Evolutionary conservation across 495 filamentous ascomycete species (phyloP), one percentile per base, ranked within the genome.

Genomic region (Penicillium silybi): DNA sequence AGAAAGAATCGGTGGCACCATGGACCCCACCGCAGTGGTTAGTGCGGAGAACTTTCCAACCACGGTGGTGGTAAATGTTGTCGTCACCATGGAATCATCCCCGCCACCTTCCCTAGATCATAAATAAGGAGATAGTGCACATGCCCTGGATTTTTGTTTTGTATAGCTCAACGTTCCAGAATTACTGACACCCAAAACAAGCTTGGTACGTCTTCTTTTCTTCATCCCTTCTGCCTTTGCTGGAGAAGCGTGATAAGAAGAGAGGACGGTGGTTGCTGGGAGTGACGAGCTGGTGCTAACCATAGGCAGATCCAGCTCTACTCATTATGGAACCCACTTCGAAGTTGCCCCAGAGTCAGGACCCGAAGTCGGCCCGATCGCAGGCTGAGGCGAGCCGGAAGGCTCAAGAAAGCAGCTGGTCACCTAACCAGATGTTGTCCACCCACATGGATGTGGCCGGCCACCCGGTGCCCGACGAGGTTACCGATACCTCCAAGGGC

Each of bases 391-490:
- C 29, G 29, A 32, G 29, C 11, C 29, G 13, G 25, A 57, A 56
- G 34, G 20, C 52, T 2, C 18, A 58, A 6, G 44, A 62, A 9
- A 53, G 38, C 7, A 48, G 49, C 25, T 63, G 63, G 65, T 57
- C 49, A 19, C 54, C 66, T 1, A 66, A 67, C 44, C 62, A 71
- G 47, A 32, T 61, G 39, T 46, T 74, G 7, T 59, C 43, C 0
- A 62, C 58, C 50, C 64, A 59, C 9, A 72, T 70, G 58, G 52
- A 75, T 32, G 43, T 57, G 10, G 10, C 62, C 18, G 74, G 72
- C 8, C 67, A 73, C 22, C 65, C 68, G 0, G 65, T 68, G 15
- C 62, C 69, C 18, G 70, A 77, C 20, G 53, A 61, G 6, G 48
- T 42, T 44, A 59, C 48, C 7, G 64, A 70, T 27, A 61, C 53